Percentiles rank a stretch among this genome's conserved stretches.
Evolutionary conservation across 2,329 filamentous ascomycete genomes (phyloP).

Genomic region (Calonectria fujianensis): DNA sequence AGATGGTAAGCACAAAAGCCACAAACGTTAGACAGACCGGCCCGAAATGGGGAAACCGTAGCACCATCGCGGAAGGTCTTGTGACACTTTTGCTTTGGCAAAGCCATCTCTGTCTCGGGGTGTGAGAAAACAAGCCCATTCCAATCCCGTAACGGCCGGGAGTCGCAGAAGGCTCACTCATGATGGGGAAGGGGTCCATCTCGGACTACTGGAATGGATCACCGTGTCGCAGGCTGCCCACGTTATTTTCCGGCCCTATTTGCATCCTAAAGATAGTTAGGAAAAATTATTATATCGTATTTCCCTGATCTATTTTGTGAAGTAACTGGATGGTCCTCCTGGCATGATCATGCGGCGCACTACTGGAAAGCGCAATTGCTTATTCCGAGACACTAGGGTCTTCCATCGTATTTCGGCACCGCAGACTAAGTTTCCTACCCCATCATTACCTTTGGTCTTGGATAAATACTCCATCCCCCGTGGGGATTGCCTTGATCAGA

Average conservation of each 20-base stretch:
- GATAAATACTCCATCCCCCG: not conserved
- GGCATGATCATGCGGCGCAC: not conserved
- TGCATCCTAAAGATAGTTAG: not conserved
- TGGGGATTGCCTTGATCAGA: not conserved
- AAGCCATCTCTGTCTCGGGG: not conserved
- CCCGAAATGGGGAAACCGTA: not conserved
- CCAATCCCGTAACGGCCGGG: not conserved
- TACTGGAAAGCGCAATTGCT: not conserved
- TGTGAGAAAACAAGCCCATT: not conserved
- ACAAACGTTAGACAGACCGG: not conserved
- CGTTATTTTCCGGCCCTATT: not conserved
- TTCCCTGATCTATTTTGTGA: not conserved
- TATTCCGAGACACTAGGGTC: not conserved
- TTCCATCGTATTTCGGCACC: not conserved
- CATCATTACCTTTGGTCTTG: not conserved
- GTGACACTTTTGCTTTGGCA: not conserved
- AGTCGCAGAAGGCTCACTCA: not conserved
- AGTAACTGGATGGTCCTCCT: not conserved
- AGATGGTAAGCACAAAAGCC: not conserved
- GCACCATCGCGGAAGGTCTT: not conserved
- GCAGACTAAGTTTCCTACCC: not conserved
- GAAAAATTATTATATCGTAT: not conserved
- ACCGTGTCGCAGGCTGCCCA: not conserved
- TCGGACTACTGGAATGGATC: not conserved
- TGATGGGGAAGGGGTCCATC: not conserved